Base-by-base conservation (phyloP, 352 stramenopile genomes). In the Phytophthora pini region DNA sequence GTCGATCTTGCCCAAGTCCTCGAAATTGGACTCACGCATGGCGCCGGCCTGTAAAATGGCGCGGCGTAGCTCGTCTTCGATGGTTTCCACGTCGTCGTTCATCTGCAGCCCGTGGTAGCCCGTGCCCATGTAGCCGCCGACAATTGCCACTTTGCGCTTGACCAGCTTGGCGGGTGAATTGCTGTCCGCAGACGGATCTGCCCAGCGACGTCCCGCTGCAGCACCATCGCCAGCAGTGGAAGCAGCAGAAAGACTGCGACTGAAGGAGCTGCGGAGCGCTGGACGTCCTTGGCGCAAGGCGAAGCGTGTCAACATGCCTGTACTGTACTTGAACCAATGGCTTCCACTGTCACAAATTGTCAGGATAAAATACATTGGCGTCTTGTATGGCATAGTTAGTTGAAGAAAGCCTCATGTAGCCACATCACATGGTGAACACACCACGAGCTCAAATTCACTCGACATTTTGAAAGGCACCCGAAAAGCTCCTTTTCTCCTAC, bases 111-210 rank as follows among this genome's bases (percentile, higher is more conserved):
- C 84, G 55, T 87, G 76, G 74, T 93, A 96, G 48, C 79, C 77
- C 20, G 76, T 91, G 56, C 91, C 91, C 50, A 83, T 78, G 80
- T 96, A 97, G 22, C 87, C 86, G 2, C 83, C 76, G 31, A 97
- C 83, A 44, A 97, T 79, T 22, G 86, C 90, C 57, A 97, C 85
- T 52, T 96, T 96, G 60, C 89, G 89, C 79, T 97, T 97, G 39
- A 89, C 76, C 26, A 88, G 57, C 58, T 81, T 86, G 3, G 52
- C 2, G 11, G 36, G n/a, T 4, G 56, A 24, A 9, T 32, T 32
- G 29, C 29, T 17, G 10, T 44, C 34, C 9, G 6, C 10, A 20
- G 58, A 10, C 47, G 50, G 36, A 5, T 65, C 55, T 4, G 38
- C 27, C 40, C 50, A 70, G 26, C 45, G 61, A 46, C 39, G 15